A percentile compares a stretch with the other conserved stretches of the same genome.
Conservation (phyloP, 768 basidiomycete genomes). For the Sarcomyxa edulis region DNA sequence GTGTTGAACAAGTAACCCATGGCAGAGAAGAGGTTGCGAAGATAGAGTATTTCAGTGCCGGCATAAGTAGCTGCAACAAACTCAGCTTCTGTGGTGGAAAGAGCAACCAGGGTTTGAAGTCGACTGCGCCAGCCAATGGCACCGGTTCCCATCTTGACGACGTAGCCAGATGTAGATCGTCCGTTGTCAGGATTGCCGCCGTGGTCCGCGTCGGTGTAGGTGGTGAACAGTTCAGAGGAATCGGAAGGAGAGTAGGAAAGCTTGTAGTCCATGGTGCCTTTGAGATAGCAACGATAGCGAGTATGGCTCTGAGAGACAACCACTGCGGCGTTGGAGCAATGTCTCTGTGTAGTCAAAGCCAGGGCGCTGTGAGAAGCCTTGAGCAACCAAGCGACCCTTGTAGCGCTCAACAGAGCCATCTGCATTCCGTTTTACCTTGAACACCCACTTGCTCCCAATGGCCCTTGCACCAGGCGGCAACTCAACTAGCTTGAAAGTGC, state of each 20-base stretch:
- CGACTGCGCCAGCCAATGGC: slow-evolving; percentile 31
- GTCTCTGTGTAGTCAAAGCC: slow-evolving; percentile 35
- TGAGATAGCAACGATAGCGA: slow-evolving; percentile 30
- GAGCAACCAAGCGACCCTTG: slow-evolving; percentile 37
- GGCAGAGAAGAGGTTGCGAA: slow-evolving; percentile 23
- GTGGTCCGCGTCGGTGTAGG: slow-evolving; percentile 22
- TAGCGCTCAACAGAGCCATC: slow-evolving; percentile 31
- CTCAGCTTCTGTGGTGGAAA: slow-evolving; percentile 35
- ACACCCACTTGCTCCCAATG: slow-evolving; percentile 34
- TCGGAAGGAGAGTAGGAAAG: slow-evolving; percentile 14
- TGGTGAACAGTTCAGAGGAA: slow-evolving; percentile 10
- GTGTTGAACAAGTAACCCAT: slow-evolving; percentile 12
- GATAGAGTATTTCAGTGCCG: slow-evolving; percentile 23
- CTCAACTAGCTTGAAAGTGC: slow-evolving; percentile 29
- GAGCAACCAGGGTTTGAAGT: slow-evolving; percentile 31
- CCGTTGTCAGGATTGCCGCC: slow-evolving; percentile 23
- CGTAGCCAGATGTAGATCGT: slow-evolving; percentile 30
- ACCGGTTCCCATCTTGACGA: slow-evolving; percentile 27
- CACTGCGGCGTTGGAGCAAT: slow-evolving; percentile 18
- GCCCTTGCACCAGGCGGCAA: slow-evolving; percentile 24
- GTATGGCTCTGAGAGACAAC: slow-evolving; percentile 18
- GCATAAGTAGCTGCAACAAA: slow-evolving; percentile 28
- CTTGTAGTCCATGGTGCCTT: slow-evolving; percentile 22
- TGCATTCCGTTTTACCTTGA: slow-evolving; percentile 32
- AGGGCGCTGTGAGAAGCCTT: slow-evolving; percentile 30